These are phyloP conservation scores for Chaetomiaceae sp. DNA, from an alignment of 2,329 filamentous ascomycete species.

Conservation along the genomic window DNA sequence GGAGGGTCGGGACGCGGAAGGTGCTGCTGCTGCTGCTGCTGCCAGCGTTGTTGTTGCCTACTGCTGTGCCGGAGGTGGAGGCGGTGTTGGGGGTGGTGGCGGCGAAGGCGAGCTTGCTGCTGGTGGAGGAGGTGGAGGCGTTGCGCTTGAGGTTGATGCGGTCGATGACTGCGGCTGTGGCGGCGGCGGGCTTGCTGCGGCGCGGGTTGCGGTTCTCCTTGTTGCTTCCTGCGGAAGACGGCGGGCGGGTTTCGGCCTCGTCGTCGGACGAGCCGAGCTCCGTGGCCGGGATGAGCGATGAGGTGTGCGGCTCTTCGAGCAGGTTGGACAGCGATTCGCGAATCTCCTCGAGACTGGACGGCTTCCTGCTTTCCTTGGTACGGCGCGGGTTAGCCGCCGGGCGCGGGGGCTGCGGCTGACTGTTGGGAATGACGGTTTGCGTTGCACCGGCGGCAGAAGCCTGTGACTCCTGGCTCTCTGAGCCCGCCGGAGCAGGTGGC, in stretches of 20 bases:
- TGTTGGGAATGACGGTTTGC: constrained; percentile 37
- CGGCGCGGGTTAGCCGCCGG: constrained; percentile 42
- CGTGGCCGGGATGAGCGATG: constrained; percentile 42
- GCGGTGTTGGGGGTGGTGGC: too few relatives aligned
- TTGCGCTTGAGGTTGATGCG: constrained; percentile 64
- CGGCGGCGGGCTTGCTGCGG: constrained; percentile 30
- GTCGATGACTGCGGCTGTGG: constrained; percentile 59
- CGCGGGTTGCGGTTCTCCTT: constrained; percentile 47
- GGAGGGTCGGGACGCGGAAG: constrained; percentile 64
- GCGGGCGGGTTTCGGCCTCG: constrained; percentile 36
- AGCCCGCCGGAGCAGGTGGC: constrained; percentile 36
- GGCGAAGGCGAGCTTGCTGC: constrained; percentile 24
- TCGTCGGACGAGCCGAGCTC: constrained; percentile 47
- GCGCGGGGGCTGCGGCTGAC: constrained; percentile 42
- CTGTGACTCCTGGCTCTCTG: constrained; percentile 34
- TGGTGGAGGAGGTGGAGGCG: constrained; percentile 29
- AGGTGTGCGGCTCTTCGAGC: constrained; percentile 56
- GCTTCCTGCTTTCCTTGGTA: constrained; percentile 55
- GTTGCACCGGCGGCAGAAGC: constrained; percentile 27
- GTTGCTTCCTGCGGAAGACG: constrained; percentile 29
- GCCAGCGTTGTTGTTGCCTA: too few relatives aligned
- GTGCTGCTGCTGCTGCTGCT: constrained; percentile 22
- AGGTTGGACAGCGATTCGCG: constrained; percentile 77
- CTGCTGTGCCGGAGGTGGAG: too few relatives aligned
- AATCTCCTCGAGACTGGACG: constrained; percentile 71